Percentiles rank a stretch among this genome's conserved stretches.
Evolutionary conservation across 2,329 filamentous ascomycete genomes (phyloP).

Genomic region (Alternaria burnsii): DNA sequence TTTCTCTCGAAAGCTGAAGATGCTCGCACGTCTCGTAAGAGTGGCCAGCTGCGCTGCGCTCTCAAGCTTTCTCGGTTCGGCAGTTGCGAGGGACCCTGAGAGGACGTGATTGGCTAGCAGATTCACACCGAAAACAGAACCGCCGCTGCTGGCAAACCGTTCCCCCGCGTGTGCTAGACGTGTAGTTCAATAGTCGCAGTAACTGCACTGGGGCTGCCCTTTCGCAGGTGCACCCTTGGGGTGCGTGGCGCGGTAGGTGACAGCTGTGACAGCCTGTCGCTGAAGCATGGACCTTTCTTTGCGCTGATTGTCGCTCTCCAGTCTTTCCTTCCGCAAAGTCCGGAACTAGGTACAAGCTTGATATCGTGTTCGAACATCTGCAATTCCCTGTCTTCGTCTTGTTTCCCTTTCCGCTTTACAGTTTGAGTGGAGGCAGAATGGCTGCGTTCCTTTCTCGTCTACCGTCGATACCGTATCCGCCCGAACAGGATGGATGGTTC

Average conservation of each 20-base stretch:
- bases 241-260: constrained; percentile 7
- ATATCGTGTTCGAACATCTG: constrained; percentile 1
- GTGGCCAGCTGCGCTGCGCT: constrained; percentile 16
- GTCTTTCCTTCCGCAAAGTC: constrained; percentile 25
- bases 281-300: constrained; percentile 16
- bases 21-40: constrained; percentile 10
- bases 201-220: not conserved
- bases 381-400: not conserved
- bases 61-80: constrained; percentile 36
- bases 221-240: not conserved
- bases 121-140: constrained; percentile 17
- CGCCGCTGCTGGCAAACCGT: constrained; percentile 2
- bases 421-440: constrained; percentile 21
- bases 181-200: not conserved
- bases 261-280: constrained; percentile 5
- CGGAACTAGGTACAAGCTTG: constrained; percentile 21
- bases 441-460: constrained; percentile 49
- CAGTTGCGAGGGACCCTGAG: constrained; percentile 16
- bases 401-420: not conserved
- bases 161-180: not conserved
- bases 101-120: constrained; percentile 27
- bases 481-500: constrained; percentile 69
- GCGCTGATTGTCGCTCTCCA: constrained; percentile 15
- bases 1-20: constrained; percentile 6
- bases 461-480: constrained; percentile 59